phyloP scores from a whole-genome alignment of 176 grass and related monocot species.

The Rhipidocladum racemiflorum region DNA sequence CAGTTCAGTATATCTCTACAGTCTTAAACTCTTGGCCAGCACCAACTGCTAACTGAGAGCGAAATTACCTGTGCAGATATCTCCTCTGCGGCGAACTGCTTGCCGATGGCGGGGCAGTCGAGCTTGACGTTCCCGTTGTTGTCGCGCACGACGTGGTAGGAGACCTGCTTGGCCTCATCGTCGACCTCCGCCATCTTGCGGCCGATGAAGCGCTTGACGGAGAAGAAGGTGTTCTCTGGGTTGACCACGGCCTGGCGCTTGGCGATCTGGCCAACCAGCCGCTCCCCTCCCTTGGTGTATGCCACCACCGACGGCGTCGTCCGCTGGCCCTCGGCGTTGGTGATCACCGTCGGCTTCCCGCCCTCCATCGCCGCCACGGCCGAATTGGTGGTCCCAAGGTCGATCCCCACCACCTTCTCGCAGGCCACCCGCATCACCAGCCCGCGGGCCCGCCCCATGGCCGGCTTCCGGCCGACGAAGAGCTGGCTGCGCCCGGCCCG shows the following conservation, averaged over 20 bases:
- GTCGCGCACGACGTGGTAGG: conserved; percentile 71
- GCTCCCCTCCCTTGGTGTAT: conserved; percentile 82
- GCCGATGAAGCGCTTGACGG: conserved; percentile 94
- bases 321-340: conserved; percentile 89
- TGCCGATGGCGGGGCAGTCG: conserved; percentile 97
- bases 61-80: conserved; percentile 83
- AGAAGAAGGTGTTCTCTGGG: conserved; percentile 99
- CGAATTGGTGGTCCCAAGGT: conserved; percentile 94
- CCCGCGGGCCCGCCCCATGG: conserved; percentile 24
- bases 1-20: background rate
- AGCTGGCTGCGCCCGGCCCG: background rate
- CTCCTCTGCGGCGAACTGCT: conserved; percentile 92
- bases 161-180: conserved; percentile 96
- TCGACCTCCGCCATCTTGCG: conserved; percentile 96
- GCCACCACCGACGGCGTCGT: conserved; percentile 97
- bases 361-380: conserved; percentile 98
- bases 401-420: conserved; percentile 98
- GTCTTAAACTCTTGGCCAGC: background rate
- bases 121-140: conserved; percentile 99
- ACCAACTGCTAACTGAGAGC: background rate
- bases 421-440: conserved; percentile 60
- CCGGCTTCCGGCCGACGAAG: conserved; percentile 47
- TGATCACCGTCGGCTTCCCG: conserved; percentile 94
- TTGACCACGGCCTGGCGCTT: conserved; percentile 97
- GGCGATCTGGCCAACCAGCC: conserved; percentile 87